phyloP scores from a whole-genome alignment of 2,329 filamentous ascomycete genomes.

The Cordyceps cateniannulata region DNA sequence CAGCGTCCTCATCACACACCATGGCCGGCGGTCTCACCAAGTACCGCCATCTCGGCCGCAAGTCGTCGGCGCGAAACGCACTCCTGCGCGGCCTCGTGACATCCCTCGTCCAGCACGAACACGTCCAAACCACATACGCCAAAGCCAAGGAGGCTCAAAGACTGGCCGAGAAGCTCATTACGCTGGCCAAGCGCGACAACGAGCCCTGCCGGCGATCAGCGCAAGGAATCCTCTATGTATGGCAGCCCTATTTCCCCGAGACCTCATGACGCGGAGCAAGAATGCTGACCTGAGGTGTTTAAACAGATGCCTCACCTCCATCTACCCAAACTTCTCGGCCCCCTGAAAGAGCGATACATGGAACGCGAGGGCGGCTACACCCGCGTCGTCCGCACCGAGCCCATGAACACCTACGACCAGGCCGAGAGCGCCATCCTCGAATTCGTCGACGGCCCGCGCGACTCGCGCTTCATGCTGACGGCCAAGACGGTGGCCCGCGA shows the following conservation, averaged over 20 bases:
- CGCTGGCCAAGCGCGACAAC: conserved; percentile 87
- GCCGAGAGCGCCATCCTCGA: conserved; percentile 86
- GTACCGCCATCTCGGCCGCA: conserved; percentile 82
- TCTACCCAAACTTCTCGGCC: conserved; percentile 82
- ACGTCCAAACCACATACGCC: conserved; percentile 89
- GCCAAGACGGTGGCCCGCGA: conserved; percentile 73
- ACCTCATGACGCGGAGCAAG: not conserved
- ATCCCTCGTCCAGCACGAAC: conserved; percentile 86
- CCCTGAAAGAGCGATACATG: conserved; percentile 72
- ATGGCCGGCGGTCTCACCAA: conserved; percentile 87
- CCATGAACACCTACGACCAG: conserved; percentile 76
- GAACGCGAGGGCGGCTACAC: conserved; percentile 86
- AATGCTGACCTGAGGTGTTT: not conserved
- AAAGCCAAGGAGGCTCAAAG: conserved; percentile 97
- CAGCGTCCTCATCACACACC: conserved; percentile 16
- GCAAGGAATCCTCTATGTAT: conserved; percentile 78
- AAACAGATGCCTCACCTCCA: conserved; percentile 56
- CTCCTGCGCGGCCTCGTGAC: conserved; percentile 94
- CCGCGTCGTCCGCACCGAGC: conserved; percentile 85
- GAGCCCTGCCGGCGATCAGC: conserved; percentile 70
- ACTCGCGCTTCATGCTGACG: conserved; percentile 92
- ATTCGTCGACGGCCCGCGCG: conserved; percentile 87
- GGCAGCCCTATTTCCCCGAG: conserved; percentile 28
- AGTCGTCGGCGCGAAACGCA: conserved; percentile 81
- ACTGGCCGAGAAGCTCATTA: conserved; percentile 90